Evolutionary conservation across 2,329 filamentous ascomycete genomes (phyloP).

Genomic region (Sporothrix sp.): DNA sequence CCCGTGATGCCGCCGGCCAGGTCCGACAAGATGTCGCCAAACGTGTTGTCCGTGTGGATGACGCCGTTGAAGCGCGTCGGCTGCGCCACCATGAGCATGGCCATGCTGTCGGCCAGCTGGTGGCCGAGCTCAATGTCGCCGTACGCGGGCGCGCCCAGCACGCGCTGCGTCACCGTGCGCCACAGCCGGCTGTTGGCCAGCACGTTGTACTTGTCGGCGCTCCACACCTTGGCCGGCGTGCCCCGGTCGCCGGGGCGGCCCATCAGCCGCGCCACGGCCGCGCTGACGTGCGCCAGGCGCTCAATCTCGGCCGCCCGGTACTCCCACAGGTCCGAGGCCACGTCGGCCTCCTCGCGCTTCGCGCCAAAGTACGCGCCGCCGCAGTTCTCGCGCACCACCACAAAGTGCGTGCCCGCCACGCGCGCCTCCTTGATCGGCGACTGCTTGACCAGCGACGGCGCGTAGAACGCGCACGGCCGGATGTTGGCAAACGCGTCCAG

Average conservation of each 20-base stretch:
- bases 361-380: conserved; percentile 41
- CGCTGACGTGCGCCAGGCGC: conserved; percentile 36
- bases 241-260: conserved; percentile 20
- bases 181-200: conserved; percentile 41
- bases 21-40: conserved; percentile 39
- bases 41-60: conserved; percentile 39
- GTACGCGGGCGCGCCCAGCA: conserved; percentile 32
- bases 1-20: conserved; percentile 37
- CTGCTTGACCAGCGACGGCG: conserved; percentile 28
- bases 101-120: conserved; percentile 38
- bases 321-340: conserved; percentile 38
- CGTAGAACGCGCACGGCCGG: conserved; percentile 38
- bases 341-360: conserved; percentile 34
- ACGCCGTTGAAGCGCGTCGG: conserved; percentile 39
- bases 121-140: conserved; percentile 33
- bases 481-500: conserved; percentile 42
- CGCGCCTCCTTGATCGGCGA: conserved; percentile 35
- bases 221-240: conserved; percentile 33
- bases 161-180: conserved; percentile 32
- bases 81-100: conserved; percentile 38
- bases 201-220: conserved; percentile 44
- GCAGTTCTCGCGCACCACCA: conserved; percentile 41
- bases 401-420: conserved; percentile 36
- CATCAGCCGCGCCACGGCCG: conserved; percentile 32
- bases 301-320: conserved; percentile 38